Percentiles rank a stretch among this genome's conserved stretches.
Evolutionary conservation across 1,284 basidiomycete genomes (phyloP).

Genomic region (Salmacisia buchloeana): DNA sequence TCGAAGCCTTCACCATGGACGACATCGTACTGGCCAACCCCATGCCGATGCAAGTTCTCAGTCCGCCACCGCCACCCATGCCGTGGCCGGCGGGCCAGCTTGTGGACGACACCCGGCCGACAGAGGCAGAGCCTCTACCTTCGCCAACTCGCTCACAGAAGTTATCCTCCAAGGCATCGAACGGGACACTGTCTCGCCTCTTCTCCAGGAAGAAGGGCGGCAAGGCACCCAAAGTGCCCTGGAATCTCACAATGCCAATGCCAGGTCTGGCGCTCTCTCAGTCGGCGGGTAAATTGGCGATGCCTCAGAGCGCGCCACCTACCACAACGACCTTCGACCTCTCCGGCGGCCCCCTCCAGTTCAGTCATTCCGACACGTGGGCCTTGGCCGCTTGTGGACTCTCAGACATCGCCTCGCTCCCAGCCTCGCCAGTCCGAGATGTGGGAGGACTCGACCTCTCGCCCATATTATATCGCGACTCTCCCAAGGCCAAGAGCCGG

Average conservation of each 20-base stretch:
- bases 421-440: constrained; percentile 3
- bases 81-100: neutral
- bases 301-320: constrained; percentile 29
- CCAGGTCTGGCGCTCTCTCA: neutral
- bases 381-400: neutral
- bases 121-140: neutral
- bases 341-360: constrained; percentile 10
- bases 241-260: constrained; percentile 18
- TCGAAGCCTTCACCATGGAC: constrained; percentile 36
- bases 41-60: constrained; percentile 14
- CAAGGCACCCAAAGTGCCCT: constrained; percentile 17
- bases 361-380: neutral
- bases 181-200: constrained; percentile 16
- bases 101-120: neutral
- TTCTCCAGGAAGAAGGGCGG: constrained; percentile 28
- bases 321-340: constrained; percentile 29
- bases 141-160: neutral
- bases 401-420: neutral
- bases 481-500: too few species aligned
- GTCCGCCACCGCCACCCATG: neutral
- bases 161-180: neutral
- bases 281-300: neutral
- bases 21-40: constrained; percentile 16
- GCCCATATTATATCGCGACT: neutral
- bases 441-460: neutral